Conservation (phyloP, 495 filamentous ascomycete species). For the Podospora pseudoanserina region DNA sequence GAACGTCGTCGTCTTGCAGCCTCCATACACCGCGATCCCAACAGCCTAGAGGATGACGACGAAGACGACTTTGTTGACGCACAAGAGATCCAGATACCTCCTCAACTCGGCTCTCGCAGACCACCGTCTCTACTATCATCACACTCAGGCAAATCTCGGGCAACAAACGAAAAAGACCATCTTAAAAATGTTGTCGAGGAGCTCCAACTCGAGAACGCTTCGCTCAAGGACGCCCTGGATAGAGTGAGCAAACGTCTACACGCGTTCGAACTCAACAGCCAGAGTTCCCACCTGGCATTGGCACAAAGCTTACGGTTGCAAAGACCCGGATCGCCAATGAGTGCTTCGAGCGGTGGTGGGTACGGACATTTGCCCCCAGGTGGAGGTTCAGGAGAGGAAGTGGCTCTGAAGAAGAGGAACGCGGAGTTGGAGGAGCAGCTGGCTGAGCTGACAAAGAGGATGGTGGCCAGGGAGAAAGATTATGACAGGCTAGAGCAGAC, state of each 20-base stretch:
- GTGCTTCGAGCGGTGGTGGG: conserved; percentile 32
- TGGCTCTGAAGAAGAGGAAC: conserved; percentile 40
- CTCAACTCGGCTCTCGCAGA: conserved; percentile 26
- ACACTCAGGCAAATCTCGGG: conserved; percentile 21
- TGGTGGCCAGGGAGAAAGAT: conserved; percentile 57
- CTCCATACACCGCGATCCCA: conserved; percentile 31
- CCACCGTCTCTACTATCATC: conserved; percentile 20
- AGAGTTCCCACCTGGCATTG: conserved; percentile 73
- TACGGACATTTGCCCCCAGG: not conserved
- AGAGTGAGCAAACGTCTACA: conserved; percentile 72
- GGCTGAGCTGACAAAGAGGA: conserved; percentile 46
- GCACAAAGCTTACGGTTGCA: conserved; percentile 74
- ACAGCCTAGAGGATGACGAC: conserved; percentile 40
- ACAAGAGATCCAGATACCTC: conserved; percentile 52
- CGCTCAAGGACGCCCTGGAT: conserved; percentile 69
- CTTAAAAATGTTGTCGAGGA: conserved; percentile 62
- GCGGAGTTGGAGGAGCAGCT: conserved; percentile 60
- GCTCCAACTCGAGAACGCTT: conserved; percentile 74
- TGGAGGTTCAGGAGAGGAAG: conserved; percentile 25
- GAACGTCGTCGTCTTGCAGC: conserved; percentile 52
- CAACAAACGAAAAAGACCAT: conserved; percentile 26
- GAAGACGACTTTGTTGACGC: conserved; percentile 87
- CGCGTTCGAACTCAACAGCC: conserved; percentile 80
- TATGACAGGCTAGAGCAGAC: conserved; percentile 66
- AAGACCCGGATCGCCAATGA: conserved; percentile 43